These are phyloP conservation scores for Colletotrichum endophyticum DNA, from an alignment of 2,329 filamentous ascomycete species.

Conservation along the genomic window DNA sequence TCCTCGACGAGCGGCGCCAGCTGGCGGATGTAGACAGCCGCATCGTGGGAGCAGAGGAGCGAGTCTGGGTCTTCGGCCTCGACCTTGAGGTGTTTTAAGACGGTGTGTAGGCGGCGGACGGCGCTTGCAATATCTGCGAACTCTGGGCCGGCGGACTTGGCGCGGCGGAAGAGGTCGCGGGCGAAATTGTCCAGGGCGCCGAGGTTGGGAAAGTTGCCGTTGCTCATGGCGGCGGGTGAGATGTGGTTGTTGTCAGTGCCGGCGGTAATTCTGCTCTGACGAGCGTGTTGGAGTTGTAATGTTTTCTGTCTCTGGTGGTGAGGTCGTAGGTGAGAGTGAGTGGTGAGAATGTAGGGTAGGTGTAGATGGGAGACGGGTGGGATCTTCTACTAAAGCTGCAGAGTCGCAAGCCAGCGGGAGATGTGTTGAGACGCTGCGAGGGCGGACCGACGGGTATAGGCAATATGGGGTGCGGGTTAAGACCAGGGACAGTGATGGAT, in stretches of 20 bases:
- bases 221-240: conserved; percentile 30
- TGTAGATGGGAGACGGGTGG: background rate
- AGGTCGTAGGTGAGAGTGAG: background rate
- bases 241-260: conserved; percentile 8
- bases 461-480: conserved; percentile 14
- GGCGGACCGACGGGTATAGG: conserved; percentile 10
- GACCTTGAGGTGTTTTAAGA: conserved; percentile 61
- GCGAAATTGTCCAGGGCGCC: conserved; percentile 62
- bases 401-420: conserved; percentile 5
- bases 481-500: conserved; percentile 14
- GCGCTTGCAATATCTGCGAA: conserved; percentile 55
- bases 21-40: conserved; percentile 51
- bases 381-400: background rate
- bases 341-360: background rate
- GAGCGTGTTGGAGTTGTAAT: background rate
- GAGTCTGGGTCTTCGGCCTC: conserved; percentile 64
- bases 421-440: background rate
- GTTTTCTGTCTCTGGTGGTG: background rate
- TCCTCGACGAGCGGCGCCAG: conserved; percentile 59
- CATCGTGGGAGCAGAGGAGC: conserved; percentile 49
- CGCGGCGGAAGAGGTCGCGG: conserved; percentile 59
- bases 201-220: conserved; percentile 47
- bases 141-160: conserved; percentile 51
- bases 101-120: conserved; percentile 58
- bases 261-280: background rate